phyloP scores from a whole-genome alignment of 805 yeast species.

The Candida loeiensis region DNA sequence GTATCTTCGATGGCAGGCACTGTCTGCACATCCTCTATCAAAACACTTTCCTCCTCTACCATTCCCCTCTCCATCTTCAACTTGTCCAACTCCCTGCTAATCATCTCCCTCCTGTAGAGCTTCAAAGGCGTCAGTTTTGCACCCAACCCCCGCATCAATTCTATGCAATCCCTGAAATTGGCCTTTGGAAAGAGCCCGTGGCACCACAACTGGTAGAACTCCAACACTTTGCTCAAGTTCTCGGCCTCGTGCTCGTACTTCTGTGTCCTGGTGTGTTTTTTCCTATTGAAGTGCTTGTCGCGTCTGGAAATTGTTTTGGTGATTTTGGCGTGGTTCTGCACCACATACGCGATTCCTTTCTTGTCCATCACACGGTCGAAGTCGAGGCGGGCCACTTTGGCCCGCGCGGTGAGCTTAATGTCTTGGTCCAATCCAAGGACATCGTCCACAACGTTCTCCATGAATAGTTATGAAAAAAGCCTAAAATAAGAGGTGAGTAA shows the following conservation, averaged over 20 bases:
- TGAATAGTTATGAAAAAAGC: too few relatives aligned
- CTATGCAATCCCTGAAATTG: slow-evolving; percentile 65
- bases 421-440: slow-evolving; percentile 35
- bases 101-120: slow-evolving; percentile 23
- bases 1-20: neutral
- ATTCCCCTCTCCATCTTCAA: slow-evolving; percentile 12
- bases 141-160: slow-evolving; percentile 50
- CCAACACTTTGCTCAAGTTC: slow-evolving; percentile 33
- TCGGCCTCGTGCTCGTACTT: slow-evolving; percentile 30
- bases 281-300: slow-evolving; percentile 19
- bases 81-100: slow-evolving; percentile 27
- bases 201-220: slow-evolving; percentile 46
- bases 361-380: slow-evolving; percentile 35
- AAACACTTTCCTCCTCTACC: neutral
- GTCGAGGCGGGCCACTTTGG: slow-evolving; percentile 35
- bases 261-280: slow-evolving; percentile 13
- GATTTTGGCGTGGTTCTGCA: slow-evolving; percentile 28
- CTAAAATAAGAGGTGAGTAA: too few relatives aligned
- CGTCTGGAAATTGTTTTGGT: slow-evolving; percentile 23
- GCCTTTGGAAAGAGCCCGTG: slow-evolving; percentile 68
- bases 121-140: slow-evolving; percentile 35
- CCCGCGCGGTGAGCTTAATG: slow-evolving; percentile 30
- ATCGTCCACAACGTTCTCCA: slow-evolving; percentile 15
- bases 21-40: neutral
- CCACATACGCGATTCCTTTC: slow-evolving; percentile 34